Conservation (phyloP, 768 basidiomycete species). For the Coprinopsis strossmayeri region DNA sequence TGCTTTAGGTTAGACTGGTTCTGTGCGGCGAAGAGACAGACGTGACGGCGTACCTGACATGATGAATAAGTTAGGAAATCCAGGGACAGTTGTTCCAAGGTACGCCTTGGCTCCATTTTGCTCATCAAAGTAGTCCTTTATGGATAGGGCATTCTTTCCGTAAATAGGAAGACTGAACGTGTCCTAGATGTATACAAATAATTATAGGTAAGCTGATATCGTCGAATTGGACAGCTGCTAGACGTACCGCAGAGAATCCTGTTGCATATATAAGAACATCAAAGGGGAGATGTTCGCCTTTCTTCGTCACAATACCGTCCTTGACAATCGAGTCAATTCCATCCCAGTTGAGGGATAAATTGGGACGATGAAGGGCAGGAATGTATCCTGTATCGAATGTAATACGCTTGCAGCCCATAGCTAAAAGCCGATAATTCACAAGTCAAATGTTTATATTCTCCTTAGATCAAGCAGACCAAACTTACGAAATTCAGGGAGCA, state of each 20-base stretch:
- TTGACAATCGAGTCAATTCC: constrained; percentile 32
- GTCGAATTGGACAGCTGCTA: no score
- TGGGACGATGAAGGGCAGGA: constrained; percentile 33
- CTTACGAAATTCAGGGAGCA: neutral
- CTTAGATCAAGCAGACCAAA: no score
- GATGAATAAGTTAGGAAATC: constrained; percentile 49
- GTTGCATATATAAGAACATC: constrained; percentile 37
- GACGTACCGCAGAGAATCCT: constrained; percentile 25
- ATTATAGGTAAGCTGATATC: no score
- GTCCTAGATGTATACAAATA: no score
- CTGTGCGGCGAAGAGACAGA: constrained; percentile 5
- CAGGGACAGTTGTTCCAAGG: constrained; percentile 45
- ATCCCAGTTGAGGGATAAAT: constrained; percentile 38
- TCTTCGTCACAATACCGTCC: constrained; percentile 35
- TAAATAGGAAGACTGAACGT: no score
- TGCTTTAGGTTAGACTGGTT: neutral
- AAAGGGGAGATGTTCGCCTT: constrained; percentile 26
- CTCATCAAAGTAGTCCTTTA: constrained; percentile 38
- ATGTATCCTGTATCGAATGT: constrained; percentile 47
- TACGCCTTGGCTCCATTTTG: constrained; percentile 51
- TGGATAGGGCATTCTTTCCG: constrained; percentile 36
- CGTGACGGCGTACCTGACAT: constrained; percentile 38
- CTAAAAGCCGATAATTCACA: constrained; percentile 23
- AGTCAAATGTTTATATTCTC: no score
- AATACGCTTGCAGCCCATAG: constrained; percentile 48